Evolutionary conservation across 2,329 filamentous ascomycete genomes (phyloP), one percentile per base, ranked within the genome.

Genomic region (Alternaria novae-zelandiae): DNA sequence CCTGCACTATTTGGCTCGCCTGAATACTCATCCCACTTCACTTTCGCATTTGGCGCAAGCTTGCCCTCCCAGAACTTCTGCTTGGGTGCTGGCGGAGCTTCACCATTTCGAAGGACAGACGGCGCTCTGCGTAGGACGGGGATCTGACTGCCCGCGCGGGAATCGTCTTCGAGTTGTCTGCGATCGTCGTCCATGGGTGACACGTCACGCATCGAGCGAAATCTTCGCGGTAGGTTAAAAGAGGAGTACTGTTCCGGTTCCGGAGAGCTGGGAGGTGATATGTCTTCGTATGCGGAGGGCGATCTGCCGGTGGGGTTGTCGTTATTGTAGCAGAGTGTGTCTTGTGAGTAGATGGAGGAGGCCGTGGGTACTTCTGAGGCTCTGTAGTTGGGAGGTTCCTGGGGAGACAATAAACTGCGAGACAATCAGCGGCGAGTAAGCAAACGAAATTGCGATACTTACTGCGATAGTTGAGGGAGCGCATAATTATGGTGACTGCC

Each of bases 21-120:
- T 4, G 90, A 90, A 74, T 86, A 87, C 51, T 86, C 86, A 78
- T 92, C 89, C 89, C 89, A 91, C 67, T 83, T 74, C 6, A 78
- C 76, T 61, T 78, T 78, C 59, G 71, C 71, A 55, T 78, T 76
- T 15, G 76, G 74, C 2, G 73, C 72, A 17, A 78, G 72, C 61
- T 78, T 79, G 21, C 75, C 78, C 59, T 73, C 74, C 76, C 77
- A 79, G 51, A 79, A 79, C 58, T 78, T 79, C 47, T 75, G 75
- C 28, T 73, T 68, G 7, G 65, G 57, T 9, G 63, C 64, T n/a
- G 68, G 54, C 15, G 61, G 51, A 11, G 44, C 28, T 32, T 73
- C 61, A 59, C 70, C 67, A 57, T 65, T 64, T 51, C 71, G 63
- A 17, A 73, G 20, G 60, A 55, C 64, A 17, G 69, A 62, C 23